Evolutionary conservation across 352 stramenopile genomes (phyloP).

Genomic region (Phytophthora kernoviae): DNA sequence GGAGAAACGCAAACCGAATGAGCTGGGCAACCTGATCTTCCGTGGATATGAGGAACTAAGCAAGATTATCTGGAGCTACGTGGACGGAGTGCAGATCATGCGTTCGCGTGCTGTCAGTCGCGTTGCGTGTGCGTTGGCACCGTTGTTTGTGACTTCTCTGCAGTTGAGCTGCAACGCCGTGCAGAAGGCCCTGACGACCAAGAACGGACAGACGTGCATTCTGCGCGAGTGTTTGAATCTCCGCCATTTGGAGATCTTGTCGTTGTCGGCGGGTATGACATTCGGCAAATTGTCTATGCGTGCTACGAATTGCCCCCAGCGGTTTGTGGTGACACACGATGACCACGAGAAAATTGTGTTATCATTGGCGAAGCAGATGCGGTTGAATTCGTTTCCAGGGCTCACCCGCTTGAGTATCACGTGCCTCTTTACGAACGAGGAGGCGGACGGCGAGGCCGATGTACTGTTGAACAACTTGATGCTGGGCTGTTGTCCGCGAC

Average conservation of each 20-base stretch:
- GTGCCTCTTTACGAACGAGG: slow-evolving; percentile 88
- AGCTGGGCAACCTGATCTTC: slow-evolving; percentile 63
- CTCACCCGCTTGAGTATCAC: slow-evolving; percentile 72
- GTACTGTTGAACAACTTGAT: slow-evolving; percentile 84
- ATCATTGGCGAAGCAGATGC: slow-evolving; percentile 71
- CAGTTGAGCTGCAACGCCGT: slow-evolving; percentile 83
- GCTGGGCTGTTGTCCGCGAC: slow-evolving; percentile 71
- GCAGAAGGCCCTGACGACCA: slow-evolving; percentile 60
- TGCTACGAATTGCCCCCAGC: slow-evolving; percentile 82
- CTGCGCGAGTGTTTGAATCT: slow-evolving; percentile 72
- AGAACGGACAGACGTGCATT: slow-evolving; percentile 37
- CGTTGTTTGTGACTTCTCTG: slow-evolving; percentile 73
- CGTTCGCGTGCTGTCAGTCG: slow-evolving; percentile 62
- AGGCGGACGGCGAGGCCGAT: slow-evolving; percentile 82
- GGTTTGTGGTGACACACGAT: slow-evolving; percentile 87
- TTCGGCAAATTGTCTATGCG: slow-evolving; percentile 88
- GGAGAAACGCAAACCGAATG: slow-evolving; percentile 26
- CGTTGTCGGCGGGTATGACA: slow-evolving; percentile 78
- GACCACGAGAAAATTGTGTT: slow-evolving; percentile 88
- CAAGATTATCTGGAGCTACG: slow-evolving; percentile 80
- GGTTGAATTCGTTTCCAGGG: slow-evolving; percentile 52
- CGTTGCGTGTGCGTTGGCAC: slow-evolving; percentile 43
- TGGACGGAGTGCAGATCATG: slow-evolving; percentile 82
- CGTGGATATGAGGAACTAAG: slow-evolving; percentile 66
- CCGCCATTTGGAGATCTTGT: slow-evolving; percentile 75